Base-by-base conservation (phyloP, 805 yeast species). In the Starmerella sirachaensis region DNA sequence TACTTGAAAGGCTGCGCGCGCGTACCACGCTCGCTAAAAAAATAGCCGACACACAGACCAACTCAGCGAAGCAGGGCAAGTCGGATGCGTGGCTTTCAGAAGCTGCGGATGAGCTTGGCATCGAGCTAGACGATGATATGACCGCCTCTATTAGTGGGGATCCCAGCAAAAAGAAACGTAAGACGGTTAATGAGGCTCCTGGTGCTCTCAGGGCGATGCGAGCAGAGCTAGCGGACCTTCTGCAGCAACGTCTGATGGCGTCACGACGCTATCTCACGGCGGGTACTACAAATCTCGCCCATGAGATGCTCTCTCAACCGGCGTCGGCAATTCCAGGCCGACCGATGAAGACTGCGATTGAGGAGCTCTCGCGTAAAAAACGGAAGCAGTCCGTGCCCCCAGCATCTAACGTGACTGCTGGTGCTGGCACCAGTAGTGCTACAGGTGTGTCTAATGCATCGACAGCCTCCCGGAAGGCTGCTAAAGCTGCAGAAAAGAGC, bases 101-200 rank as follows among this genome's bases (percentile, higher is more conserved):
- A 53, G 96, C 95, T 0, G 97, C 97, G 0, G 91, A 80, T 37
- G 98, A 91, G 35, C 65, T 91, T 39, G 98, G 94, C 7, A 60
- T 86, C 27, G 95, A 81, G 24, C 66, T 79, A 30, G 85, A 73
- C 37, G 85, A 77, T 43, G 52, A 52, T 14, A 41, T 29, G 28
- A 29, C 31, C 17, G 35, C 36, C 9, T 20, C 29, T 6, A 6
- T 27, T 11, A 41, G 41, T 5, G 42, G 46, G 5, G 46, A 42
- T 18, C 34, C 35, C 12, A 74, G 75, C 53, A 77, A 73, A 52
- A 69, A 81, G 49, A 18, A 21, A 40, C 69, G 70, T 49, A 71
- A 66, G 47, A 65, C 65, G 43, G 33, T 31, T 19, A 30, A 37
- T 7, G 22, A 27, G 7, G 26, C 34, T 17, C 18, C 36, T 6